Conservation (phyloP, 225 moss, liverwort and hornwort species). For the Climacium dendroides region DNA sequence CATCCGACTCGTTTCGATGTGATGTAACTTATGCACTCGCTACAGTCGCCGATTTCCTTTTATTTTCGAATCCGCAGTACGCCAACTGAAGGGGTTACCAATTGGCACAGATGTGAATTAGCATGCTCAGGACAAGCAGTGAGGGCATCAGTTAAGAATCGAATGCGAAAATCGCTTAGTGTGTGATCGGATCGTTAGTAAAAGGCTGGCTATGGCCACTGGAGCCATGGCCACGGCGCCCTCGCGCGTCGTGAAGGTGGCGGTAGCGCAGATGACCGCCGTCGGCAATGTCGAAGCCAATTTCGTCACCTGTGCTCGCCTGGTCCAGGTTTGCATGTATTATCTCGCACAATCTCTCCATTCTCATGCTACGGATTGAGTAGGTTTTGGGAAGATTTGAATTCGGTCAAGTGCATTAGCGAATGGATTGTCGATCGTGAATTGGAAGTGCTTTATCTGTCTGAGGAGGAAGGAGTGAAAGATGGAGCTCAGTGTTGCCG, state of each 20-base stretch:
- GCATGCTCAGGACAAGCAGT: background rate
- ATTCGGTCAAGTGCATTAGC: background rate
- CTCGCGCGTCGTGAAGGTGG: constrained; percentile 49
- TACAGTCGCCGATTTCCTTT: background rate
- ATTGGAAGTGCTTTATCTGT: background rate
- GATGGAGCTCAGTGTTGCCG: background rate
- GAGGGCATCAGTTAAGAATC: background rate
- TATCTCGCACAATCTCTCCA: background rate
- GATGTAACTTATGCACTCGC: background rate
- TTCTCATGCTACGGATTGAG: background rate
- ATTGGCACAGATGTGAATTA: background rate
- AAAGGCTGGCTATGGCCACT: background rate
- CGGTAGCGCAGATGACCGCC: constrained; percentile 92
- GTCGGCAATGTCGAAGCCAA: constrained; percentile 54
- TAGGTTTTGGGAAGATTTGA: background rate
- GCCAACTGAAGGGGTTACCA: background rate
- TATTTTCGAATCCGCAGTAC: background rate
- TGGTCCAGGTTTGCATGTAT: constrained; percentile 38
- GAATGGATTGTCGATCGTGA: background rate
- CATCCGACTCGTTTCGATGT: background rate
- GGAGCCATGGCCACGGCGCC: background rate
- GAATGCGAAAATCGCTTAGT: background rate
- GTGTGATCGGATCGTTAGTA: background rate
- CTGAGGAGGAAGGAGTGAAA: background rate
- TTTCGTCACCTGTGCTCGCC: constrained; percentile 64